Base-by-base conservation (phyloP, 805 yeast species). In the Lipomyces spencermartinsiae region DNA sequence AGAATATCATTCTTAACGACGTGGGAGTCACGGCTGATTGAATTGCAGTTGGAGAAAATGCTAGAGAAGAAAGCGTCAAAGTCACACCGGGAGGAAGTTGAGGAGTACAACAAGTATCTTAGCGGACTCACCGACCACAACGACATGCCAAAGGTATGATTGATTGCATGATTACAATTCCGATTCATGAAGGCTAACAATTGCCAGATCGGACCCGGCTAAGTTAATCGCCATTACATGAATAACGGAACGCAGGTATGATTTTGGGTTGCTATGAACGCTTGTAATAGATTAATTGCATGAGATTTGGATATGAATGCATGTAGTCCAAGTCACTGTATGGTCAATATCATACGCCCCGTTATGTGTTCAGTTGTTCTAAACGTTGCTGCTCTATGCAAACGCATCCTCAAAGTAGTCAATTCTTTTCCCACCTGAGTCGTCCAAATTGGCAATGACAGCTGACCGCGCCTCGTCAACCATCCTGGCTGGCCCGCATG, bases 351-450 rank as follows among this genome's bases (percentile, higher is more conserved):
- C 58, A 10, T 35, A 25, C 35, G n/a, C 10, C 22, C 12, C 10
- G 25, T 9, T n/a, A n/a, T n/a, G n/a, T n/a, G n/a, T n/a, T n/a
- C n/a, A 10, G 10, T 7, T 9, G 4, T n/a, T 51, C 22, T 10
- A 14, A 5, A 81, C 29, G 29, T 25, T 25, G 29, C 29, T 25
- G 29, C 29, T 80, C 74, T 75, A 87, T 96, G 97, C 91, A 14
- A 84, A 92, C 60, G 89, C 83, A 74, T 90, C 93, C 76, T 92
- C 97, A 74, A 82, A 88, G 74, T 87, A 87, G 69, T 89, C 93
- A 22, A 90, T 84, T 57, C 80, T 90, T 82, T 58, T 83, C 80
- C 16, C 82, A 76, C 64, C 64, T 62, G 79, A 76, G 62, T 80
- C 66, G 43, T 80, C 78, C 62, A 87, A 75, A 65, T 83, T 76